Conservation (phyloP, 116 monocot species). For the Papilionanthe hybrid region DNA sequence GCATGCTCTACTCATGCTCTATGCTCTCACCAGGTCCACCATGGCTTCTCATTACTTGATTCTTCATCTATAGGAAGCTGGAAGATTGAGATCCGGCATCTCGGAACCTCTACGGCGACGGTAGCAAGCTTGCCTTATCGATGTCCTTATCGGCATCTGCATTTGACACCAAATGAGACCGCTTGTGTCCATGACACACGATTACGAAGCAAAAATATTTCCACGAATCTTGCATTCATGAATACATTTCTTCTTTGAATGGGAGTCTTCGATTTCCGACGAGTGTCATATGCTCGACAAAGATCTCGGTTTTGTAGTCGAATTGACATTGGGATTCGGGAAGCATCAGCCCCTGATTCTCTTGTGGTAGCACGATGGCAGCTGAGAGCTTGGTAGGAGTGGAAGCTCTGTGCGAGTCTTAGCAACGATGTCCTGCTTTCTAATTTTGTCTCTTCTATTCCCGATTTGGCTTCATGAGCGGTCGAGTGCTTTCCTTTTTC, state of each 20-base stretch:
- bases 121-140: background rate
- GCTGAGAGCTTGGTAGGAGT: conserved; percentile 53
- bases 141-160: background rate
- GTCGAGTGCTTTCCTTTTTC: conserved; percentile 8
- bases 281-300: background rate
- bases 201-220: conserved; percentile 34
- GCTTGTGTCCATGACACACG: conserved; percentile 53
- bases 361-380: conserved; percentile 45
- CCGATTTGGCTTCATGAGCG: background rate
- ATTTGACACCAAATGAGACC: conserved; percentile 18
- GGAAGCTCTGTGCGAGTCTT: conserved; percentile 36
- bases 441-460: background rate
- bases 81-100: conserved; percentile 13
- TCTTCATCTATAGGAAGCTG: conserved; percentile 9
- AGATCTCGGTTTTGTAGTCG: background rate
- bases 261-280: background rate
- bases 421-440: conserved; percentile 27
- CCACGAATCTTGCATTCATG: conserved; percentile 33
- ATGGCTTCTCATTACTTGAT: conserved; percentile 1
- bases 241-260: conserved; percentile 3
- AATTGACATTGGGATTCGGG: background rate
- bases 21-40: conserved; percentile 12
- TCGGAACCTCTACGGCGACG: background rate
- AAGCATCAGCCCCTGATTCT: conserved; percentile 10
- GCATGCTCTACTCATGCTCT: background rate